These are phyloP conservation scores for Pichia sp. DNA, from an alignment of 1,139 yeast species.

Conservation along the genomic window DNA sequence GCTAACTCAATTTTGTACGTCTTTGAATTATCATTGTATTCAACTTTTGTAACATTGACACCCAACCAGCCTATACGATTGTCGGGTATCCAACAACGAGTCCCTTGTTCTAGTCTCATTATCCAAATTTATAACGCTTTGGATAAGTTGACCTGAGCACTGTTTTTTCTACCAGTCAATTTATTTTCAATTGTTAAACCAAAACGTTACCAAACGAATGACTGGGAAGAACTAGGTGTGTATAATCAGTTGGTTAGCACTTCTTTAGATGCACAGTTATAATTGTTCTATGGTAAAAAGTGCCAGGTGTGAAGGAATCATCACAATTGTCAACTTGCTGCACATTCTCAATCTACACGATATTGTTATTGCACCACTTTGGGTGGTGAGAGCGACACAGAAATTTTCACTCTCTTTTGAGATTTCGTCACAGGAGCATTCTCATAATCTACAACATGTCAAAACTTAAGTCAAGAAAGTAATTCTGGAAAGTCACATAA, in stretches of 20 bases:
- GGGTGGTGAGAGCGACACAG: background rate
- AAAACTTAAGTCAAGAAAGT: no score
- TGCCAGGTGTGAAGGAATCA: background rate
- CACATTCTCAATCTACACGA: background rate
- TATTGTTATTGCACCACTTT: conserved; percentile 4
- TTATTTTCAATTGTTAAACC: background rate
- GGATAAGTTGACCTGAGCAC: background rate
- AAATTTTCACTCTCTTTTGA: background rate
- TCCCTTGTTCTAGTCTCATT: conserved; percentile 15
- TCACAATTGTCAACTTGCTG: background rate
- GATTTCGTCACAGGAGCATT: background rate
- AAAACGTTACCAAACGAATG: background rate
- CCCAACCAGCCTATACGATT: conserved; percentile 88
- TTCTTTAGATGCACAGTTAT: background rate
- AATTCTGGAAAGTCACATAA: no score
- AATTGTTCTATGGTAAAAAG: background rate
- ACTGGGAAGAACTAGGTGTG: background rate
- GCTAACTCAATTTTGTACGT: conserved; percentile 57
- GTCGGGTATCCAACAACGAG: conserved; percentile 95
- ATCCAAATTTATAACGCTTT: background rate
- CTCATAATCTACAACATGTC: no score
- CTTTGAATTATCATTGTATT: conserved; percentile 28
- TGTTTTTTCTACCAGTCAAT: background rate
- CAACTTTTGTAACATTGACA: conserved; percentile 61
- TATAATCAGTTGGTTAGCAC: background rate